These are phyloP conservation scores for Herpotrichia juniperi DNA, from an alignment of 2,329 filamentous ascomycete species.

Conservation along the genomic window DNA sequence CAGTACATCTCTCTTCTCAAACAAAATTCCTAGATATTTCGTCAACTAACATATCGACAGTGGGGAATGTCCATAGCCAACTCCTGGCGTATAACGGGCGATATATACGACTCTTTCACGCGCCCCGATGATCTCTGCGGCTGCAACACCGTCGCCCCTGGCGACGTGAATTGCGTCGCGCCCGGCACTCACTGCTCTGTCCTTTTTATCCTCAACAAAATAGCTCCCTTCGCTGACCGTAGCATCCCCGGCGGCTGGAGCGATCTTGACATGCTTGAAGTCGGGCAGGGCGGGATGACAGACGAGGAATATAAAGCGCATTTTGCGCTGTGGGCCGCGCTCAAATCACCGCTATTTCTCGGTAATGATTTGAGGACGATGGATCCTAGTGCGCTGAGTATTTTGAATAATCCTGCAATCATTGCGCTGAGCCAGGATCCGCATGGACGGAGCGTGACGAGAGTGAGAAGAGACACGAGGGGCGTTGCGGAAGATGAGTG, in stretches of 20 bases:
- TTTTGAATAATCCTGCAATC: constrained; percentile 46
- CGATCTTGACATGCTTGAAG: constrained; percentile 39
- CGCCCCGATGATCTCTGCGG: constrained; percentile 34
- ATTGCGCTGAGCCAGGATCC: constrained; percentile 33
- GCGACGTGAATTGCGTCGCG: constrained; percentile 30
- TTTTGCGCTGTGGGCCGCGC: constrained; percentile 49
- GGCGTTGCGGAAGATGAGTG: constrained; percentile 25
- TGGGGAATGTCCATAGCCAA: constrained; percentile 44
- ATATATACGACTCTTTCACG: constrained; percentile 38
- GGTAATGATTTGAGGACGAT: constrained; percentile 49
- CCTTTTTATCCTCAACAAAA: constrained; percentile 37
- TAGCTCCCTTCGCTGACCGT: constrained; percentile 31
- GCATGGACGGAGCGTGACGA: constrained; percentile 27
- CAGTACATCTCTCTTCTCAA: too few species aligned
- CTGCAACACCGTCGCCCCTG: constrained; percentile 30
- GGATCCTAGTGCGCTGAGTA: constrained; percentile 45
- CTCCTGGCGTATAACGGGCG: constrained; percentile 41
- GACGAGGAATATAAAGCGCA: constrained; percentile 45
- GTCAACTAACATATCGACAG: too few species aligned
- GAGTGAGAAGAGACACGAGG: constrained; percentile 24
- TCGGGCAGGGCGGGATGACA: constrained; percentile 34
- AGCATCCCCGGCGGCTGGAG: constrained; percentile 37
- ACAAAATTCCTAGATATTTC: too few species aligned
- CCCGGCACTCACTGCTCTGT: constrained; percentile 36
- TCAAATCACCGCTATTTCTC: constrained; percentile 53